Base-by-base conservation (phyloP, 2,329 filamentous ascomycete species). In the Dactylellina parvicollis region DNA sequence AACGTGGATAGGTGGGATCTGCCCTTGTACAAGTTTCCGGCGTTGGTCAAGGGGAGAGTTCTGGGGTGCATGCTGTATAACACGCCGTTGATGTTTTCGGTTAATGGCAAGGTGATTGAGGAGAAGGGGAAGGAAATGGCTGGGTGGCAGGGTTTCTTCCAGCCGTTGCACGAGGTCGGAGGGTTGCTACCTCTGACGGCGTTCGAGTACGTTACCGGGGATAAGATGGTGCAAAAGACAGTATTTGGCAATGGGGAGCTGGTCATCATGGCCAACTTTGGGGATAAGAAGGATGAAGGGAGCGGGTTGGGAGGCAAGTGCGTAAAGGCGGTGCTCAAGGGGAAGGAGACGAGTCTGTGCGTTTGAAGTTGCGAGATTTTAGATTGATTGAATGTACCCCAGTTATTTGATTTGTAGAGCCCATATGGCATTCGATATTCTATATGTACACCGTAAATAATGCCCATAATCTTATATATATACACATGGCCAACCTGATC, bases 1-100 rank as follows among this genome's bases (percentile, higher is more conserved):
- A 64, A 64, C 22, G 59, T 64, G 1, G 59, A 64, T 32, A 52
- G 59, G 9, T 64, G 59, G 59, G 59, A 64, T 26, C 1, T 64
- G 24, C 47, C 59, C 12, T 28, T 64, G 12, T 55, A 64, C 24
- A 64, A 64, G 16, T 54, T 64, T 20, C 59, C 59, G 18, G 59
- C 32, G 1, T 4, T 64, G 7, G 22, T 20, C 5, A 64, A 64
- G 34, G 34, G 47, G 34, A 22, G 59, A 1, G 34, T 64, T 2
- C n/a, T 64, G 22, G 46, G 44, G 22, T 32, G 34, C 8, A 64
- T 64, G 59, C 28, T 64, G 16, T 64, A 54, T 22, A 64, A 64
- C 30, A 24, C 18, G 12, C 59, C 59, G 2, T 26, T 55, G 20
- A 54, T 64, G 46, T 8, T 52, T 7, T 46, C 59, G 4, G 34